Evolutionary conservation across 768 basidiomycete species (phyloP).

Genomic region (Hygrocybe punicea): DNA sequence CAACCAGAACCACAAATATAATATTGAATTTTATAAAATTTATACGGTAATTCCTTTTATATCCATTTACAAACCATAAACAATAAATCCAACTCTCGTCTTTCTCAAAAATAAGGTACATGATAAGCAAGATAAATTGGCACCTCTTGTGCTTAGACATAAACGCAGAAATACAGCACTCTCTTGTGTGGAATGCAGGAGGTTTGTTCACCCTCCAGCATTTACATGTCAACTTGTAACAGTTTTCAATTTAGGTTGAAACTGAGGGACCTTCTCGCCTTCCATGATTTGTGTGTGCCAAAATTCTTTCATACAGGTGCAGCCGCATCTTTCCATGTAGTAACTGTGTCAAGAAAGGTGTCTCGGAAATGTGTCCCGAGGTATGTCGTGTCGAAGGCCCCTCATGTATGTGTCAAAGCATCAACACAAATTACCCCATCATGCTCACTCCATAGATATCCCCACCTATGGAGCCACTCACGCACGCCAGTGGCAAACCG

Average conservation of each 20-base stretch:
- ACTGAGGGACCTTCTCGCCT: constrained; percentile 48
- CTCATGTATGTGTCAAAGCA: constrained; percentile 62
- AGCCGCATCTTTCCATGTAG: constrained; percentile 60
- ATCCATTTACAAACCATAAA: too few relatives aligned
- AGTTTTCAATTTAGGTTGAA: constrained; percentile 48
- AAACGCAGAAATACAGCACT: constrained; percentile 56
- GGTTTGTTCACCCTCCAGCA: too few relatives aligned
- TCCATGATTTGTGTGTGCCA: constrained; percentile 10
- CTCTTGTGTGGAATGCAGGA: constrained; percentile 68
- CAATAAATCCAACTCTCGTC: too few relatives aligned
- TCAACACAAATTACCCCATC: constrained; percentile 91
- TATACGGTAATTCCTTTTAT: too few relatives aligned
- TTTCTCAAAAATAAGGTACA: too few relatives aligned
- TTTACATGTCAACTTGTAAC: too few relatives aligned
- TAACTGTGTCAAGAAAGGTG: constrained; percentile 59
- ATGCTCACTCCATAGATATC: constrained; percentile 92
- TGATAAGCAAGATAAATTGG: too few relatives aligned
- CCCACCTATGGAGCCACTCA: constrained; percentile 91
- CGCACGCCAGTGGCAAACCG: constrained; percentile 84
- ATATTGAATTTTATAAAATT: too few relatives aligned
- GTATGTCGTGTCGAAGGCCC: too few relatives aligned
- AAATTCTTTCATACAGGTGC: constrained; percentile 40
- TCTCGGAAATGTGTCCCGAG: constrained; percentile 63
- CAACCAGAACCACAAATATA: too few relatives aligned
- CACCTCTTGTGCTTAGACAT: constrained; percentile 34